phyloP scores from a whole-genome alignment of 495 filamentous ascomycete species.

The Lasiosphaeris hirsuta region DNA sequence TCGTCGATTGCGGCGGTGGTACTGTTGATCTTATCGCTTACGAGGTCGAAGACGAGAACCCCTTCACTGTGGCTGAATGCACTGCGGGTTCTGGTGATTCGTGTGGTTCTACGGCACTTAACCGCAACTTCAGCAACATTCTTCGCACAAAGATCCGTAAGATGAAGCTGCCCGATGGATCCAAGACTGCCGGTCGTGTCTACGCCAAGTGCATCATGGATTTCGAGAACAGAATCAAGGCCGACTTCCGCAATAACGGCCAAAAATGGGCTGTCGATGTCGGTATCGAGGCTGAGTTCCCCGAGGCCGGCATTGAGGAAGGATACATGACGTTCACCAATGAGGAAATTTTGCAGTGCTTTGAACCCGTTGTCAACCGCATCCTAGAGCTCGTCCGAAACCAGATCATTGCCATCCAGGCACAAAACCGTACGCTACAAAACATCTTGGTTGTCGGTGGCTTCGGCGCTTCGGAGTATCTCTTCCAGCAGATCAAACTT shows the following conservation, averaged over 20 bases:
- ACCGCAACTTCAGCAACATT: conserved; percentile 74
- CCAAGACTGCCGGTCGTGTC: conserved; percentile 68
- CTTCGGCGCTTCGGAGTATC: conserved; percentile 72
- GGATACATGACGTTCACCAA: conserved; percentile 82
- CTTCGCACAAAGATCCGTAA: conserved; percentile 71
- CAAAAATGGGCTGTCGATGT: conserved; percentile 78
- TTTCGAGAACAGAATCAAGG: conserved; percentile 76
- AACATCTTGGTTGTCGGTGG: conserved; percentile 73
- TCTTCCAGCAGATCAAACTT: conserved; percentile 80
- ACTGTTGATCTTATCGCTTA: conserved; percentile 76
- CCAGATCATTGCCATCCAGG: conserved; percentile 76
- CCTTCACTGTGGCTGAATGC: conserved; percentile 71
- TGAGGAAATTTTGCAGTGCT: conserved; percentile 75
- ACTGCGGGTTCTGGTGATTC: conserved; percentile 73
- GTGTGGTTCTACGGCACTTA: conserved; percentile 69
- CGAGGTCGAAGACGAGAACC: conserved; percentile 72
- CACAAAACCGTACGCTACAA: conserved; percentile 66
- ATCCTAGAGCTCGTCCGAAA: conserved; percentile 71
- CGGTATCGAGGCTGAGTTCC: conserved; percentile 73
- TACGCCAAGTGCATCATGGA: conserved; percentile 81
- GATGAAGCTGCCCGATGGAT: conserved; percentile 74
- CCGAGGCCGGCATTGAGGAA: conserved; percentile 72
- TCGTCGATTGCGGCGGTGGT: conserved; percentile 73
- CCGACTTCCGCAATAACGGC: conserved; percentile 76
- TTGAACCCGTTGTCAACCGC: conserved; percentile 71